Base-by-base conservation (phyloP, 78 protist genomes). In the Dictyostelium intermedium region DNA sequence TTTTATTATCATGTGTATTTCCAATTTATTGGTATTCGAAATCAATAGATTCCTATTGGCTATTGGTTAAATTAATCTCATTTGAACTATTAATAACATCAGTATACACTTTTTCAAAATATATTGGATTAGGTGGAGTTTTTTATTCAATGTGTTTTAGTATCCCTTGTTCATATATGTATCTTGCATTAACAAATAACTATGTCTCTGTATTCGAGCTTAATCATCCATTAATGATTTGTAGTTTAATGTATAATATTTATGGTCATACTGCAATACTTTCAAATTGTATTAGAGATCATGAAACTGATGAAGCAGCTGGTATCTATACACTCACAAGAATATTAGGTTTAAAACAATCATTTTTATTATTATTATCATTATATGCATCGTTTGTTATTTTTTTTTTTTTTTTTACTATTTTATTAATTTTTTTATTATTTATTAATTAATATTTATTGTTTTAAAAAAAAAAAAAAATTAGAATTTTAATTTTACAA, bases 251-350 rank as follows among this genome's bases (percentile, higher is more conserved):
- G 5, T 70, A 25, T 32, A 32, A 0, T 20, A 0, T 70, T 4
- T 32, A 25, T 32, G 3, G 27, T 32, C 41, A 32, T 34, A 13
- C 23, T 32, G 78, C 78, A 11, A 70, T 70, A 7, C 13, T 70
- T 13, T 4, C 47, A 70, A 70, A 70, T 70, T 70, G 78, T 70
- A 70, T 70, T n/a, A 70, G 78, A 70, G 78, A 70, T 70, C 39
- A 70, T 32, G 78, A 70, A n/a, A 7, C n/a, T n/a, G 78, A 70
- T 70, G 3, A 32, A 34, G 78, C 78, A 32, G 78, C 78, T 70
- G 78, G 78, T 9, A 70, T 70, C 4, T 70, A 70, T 34, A 70
- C 78, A 4, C 2, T 30, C 1, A n/a, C 78, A 30, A 25, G 78
- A 70, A 30, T 70, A 7, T 20, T 70, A 5, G 78, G 78, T 70